Evolutionary conservation across 1,139 yeast genomes (phyloP).

Genomic region (Neolecta irregularis): DNA sequence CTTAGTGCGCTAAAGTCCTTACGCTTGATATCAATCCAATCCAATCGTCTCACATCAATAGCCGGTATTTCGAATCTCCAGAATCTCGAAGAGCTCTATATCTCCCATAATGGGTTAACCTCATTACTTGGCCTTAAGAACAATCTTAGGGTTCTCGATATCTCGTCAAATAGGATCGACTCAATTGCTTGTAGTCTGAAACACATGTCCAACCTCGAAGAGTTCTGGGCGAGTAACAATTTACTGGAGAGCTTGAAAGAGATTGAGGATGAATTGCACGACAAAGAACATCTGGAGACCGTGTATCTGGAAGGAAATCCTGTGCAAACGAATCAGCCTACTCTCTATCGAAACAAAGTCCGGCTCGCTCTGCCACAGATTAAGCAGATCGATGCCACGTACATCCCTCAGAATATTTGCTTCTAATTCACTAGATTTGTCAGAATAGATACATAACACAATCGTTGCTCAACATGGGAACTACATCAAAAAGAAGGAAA

Average conservation of each 20-base stretch:
- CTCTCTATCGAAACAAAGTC: conserved; percentile 75
- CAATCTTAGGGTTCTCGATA: conserved; percentile 61
- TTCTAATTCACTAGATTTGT: no score
- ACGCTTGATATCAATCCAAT: conserved; percentile 70
- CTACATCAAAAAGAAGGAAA: no score
- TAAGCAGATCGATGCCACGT: conserved; percentile 63
- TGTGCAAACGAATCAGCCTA: conserved; percentile 51
- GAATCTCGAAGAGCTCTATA: conserved; percentile 65
- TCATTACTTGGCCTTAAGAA: conserved; percentile 62
- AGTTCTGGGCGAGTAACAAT: conserved; percentile 86
- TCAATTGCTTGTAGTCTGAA: conserved; percentile 42
- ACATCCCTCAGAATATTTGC: no score
- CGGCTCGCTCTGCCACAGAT: conserved; percentile 56
- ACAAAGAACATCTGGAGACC: conserved; percentile 55
- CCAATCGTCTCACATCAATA: conserved; percentile 62
- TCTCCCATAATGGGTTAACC: conserved; percentile 71
- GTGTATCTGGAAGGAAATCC: conserved; percentile 96
- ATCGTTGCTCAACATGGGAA: no score
- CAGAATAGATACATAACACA: no score
- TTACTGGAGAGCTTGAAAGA: conserved; percentile 52
- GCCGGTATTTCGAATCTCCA: conserved; percentile 62
- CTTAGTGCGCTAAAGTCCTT: conserved; percentile 45
- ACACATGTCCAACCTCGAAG: conserved; percentile 59
- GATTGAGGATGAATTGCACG: conserved; percentile 48
- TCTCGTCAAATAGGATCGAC: conserved; percentile 56